A percentile compares a stretch with the other conserved stretches of the same genome.
These are phyloP conservation scores for Cercospora sojina DNA, from an alignment of 2,329 filamentous ascomycete species.

Conservation along the genomic window DNA sequence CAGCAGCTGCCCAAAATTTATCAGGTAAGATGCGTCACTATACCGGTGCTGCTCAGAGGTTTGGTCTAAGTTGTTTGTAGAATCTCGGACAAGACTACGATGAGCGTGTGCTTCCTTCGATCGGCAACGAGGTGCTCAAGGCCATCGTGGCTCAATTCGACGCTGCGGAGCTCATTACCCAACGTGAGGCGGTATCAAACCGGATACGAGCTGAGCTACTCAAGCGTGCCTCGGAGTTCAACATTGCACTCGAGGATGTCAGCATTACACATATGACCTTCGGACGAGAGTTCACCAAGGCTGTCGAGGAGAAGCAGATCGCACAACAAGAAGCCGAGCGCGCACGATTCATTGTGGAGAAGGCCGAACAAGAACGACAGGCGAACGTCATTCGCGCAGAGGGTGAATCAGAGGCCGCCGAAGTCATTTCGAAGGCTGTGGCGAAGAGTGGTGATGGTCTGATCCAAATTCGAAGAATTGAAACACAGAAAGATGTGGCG, in stretches of 20 bases:
- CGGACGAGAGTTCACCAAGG: conserved; percentile 96
- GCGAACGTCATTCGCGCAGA: conserved; percentile 97
- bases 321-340: conserved; percentile 98
- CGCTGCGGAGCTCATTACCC: conserved; percentile 75
- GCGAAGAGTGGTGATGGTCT: conserved; percentile 90
- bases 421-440: conserved; percentile 91
- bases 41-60: neutral
- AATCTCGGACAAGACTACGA: conserved; percentile 98
- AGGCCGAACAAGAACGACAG: conserved; percentile 97
- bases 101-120: conserved; percentile 58
- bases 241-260: conserved; percentile 97
- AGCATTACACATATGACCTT: conserved; percentile 99
- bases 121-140: conserved; percentile 57
- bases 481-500: conserved; percentile 94
- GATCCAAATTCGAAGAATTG: conserved; percentile 94
- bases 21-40: conserved; percentile 64
- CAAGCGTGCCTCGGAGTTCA: conserved; percentile 92
- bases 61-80: conserved; percentile 48
- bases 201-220: conserved; percentile 90
- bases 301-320: conserved; percentile 99
- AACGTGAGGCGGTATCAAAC: conserved; percentile 94
- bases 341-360: conserved; percentile 96
- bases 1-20: conserved; percentile 94
- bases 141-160: conserved; percentile 56
- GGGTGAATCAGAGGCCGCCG: conserved; percentile 94